These are phyloP conservation scores for Cercospora beticola DNA, from an alignment of 2,329 filamentous ascomycete species.

Conservation along the genomic window DNA sequence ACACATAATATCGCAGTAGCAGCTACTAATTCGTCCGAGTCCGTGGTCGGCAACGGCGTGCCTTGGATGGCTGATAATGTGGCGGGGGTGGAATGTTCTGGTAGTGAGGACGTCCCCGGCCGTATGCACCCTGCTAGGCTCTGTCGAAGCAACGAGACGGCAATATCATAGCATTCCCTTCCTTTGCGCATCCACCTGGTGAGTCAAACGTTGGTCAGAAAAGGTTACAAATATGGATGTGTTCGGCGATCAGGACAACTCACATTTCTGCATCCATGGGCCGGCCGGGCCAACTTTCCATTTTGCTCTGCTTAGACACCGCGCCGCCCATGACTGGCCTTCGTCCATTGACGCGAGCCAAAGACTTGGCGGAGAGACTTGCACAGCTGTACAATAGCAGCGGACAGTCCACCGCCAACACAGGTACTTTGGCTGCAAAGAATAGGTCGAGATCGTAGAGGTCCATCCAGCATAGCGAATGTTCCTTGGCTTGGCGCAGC, in stretches of 20 bases:
- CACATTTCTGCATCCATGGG: constrained; percentile 38
- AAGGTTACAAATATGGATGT: not conserved
- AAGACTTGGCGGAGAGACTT: constrained; percentile 61
- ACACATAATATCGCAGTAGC: constrained; percentile 66
- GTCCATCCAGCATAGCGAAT: constrained; percentile 45
- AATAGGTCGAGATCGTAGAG: constrained; percentile 59
- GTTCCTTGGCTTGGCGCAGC: constrained; percentile 46
- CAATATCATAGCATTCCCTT: constrained; percentile 58
- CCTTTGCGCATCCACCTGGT: constrained; percentile 56
- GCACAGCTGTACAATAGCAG: constrained; percentile 57
- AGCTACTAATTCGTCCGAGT: constrained; percentile 61
- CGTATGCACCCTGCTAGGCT: constrained; percentile 33
- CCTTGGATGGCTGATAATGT: constrained; percentile 26
- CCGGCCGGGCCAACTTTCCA: constrained; percentile 50
- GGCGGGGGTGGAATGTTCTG: constrained; percentile 28
- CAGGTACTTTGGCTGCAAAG: constrained; percentile 60
- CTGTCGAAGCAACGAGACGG: constrained; percentile 38
- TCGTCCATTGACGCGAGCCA: constrained; percentile 54
- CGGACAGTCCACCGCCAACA: constrained; percentile 53
- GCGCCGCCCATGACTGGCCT: constrained; percentile 54
- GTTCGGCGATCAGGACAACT: not conserved
- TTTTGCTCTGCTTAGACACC: constrained; percentile 32
- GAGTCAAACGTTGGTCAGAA: not conserved
- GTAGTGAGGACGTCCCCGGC: constrained; percentile 30
- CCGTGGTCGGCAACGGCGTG: constrained; percentile 40